Evolutionary conservation across 2,329 filamentous ascomycete genomes (phyloP).

Genomic region (Fusarium xylarioides): DNA sequence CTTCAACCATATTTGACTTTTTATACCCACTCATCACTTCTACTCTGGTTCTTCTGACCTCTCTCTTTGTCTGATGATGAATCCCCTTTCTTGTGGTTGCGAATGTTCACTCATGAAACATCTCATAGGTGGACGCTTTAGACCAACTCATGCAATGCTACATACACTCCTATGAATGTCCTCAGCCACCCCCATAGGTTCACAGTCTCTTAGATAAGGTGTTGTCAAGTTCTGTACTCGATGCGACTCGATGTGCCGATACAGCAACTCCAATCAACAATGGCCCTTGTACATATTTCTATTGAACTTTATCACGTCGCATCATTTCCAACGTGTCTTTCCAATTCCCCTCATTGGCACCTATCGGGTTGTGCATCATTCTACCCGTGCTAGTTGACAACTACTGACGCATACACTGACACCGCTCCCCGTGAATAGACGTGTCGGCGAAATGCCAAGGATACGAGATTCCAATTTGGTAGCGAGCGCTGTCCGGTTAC

Average conservation of each 20-base stretch:
- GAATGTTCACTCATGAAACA: slow-evolving; percentile 26
- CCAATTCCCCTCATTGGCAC: background rate
- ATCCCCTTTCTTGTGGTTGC: slow-evolving; percentile 16
- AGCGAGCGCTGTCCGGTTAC: background rate
- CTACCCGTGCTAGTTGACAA: slow-evolving; percentile 1
- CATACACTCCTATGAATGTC: background rate
- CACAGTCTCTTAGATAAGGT: slow-evolving; percentile 35
- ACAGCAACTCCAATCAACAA: slow-evolving; percentile 34
- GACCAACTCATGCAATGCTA: slow-evolving; percentile 24
- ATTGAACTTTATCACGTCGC: slow-evolving; percentile 17
- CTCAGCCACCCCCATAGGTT: slow-evolving; percentile 1
- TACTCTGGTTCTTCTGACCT: background rate
- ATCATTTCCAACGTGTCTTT: background rate
- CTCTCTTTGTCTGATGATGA: background rate
- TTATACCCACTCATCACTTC: background rate
- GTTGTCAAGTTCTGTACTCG: slow-evolving; percentile 26
- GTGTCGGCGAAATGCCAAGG: slow-evolving; percentile 2
- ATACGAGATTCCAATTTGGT: slow-evolving; percentile 10
- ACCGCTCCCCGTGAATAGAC: slow-evolving; percentile 12
- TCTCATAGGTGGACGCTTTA: slow-evolving; percentile 24
- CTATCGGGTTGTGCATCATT: background rate
- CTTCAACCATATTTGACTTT: background rate
- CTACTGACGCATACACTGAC: slow-evolving; percentile 3
- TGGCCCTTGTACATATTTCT: background rate
- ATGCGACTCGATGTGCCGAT: slow-evolving; percentile 30